phyloP scores from a whole-genome alignment of 2,329 filamentous ascomycete genomes.

The Microascus cirrosus region DNA sequence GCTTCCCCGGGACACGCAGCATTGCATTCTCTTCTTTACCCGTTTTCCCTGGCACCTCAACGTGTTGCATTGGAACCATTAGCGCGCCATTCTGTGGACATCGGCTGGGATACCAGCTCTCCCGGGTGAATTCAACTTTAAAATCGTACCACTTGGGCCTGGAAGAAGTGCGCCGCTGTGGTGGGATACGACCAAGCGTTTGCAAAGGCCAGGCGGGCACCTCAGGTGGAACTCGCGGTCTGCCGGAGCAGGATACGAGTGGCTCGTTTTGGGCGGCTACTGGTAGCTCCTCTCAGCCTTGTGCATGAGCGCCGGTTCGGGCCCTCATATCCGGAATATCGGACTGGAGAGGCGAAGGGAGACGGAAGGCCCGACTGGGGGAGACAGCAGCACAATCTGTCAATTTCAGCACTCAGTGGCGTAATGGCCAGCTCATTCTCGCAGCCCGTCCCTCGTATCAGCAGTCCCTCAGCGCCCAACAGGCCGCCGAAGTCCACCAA shows the following conservation, averaged over 20 bases:
- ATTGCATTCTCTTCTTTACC: neutral
- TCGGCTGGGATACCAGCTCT: neutral
- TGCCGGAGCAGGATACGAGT: neutral
- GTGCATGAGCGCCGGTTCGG: neutral
- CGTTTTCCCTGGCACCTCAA: neutral
- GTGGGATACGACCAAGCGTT: too few relatives aligned
- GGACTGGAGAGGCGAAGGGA: neutral
- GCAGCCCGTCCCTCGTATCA: too few relatives aligned
- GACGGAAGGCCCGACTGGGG: too few relatives aligned
- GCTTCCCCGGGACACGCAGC: neutral
- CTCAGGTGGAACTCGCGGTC: neutral
- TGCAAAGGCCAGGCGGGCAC: neutral
- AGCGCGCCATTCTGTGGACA: neutral
- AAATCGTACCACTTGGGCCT: too few relatives aligned
- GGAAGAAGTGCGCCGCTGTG: too few relatives aligned
- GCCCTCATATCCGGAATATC: neutral
- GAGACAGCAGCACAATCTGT: too few relatives aligned
- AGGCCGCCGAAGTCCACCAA: too few relatives aligned
- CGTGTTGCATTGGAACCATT: neutral
- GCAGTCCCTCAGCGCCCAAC: too few relatives aligned
- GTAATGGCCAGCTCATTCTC: too few relatives aligned
- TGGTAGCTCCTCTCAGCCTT: neutral
- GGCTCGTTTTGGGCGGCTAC: neutral
- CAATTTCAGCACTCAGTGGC: too few relatives aligned
- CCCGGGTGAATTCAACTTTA: too few relatives aligned